Percentiles rank a stretch among this genome's conserved stretches.
These are phyloP conservation scores for Capsella bursapastoris DNA, from an alignment of 345 rosid genomes.

Conservation along the genomic window DNA sequence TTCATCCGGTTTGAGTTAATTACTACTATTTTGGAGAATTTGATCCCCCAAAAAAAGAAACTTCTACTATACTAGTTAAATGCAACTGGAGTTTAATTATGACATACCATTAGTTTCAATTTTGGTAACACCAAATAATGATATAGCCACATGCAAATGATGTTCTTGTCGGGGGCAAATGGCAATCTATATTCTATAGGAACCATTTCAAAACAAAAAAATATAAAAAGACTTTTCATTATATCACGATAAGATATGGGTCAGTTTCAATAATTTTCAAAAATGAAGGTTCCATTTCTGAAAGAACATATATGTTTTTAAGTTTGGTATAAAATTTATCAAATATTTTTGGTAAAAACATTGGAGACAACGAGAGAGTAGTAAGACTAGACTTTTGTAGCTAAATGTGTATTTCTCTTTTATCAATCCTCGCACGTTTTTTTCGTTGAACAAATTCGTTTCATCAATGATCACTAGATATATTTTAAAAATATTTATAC, in stretches of 20 bases:
- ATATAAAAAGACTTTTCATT: background rate
- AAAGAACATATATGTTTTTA: no score
- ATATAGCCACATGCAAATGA: background rate
- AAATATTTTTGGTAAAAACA: background rate
- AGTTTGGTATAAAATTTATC: background rate
- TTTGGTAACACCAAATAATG: background rate
- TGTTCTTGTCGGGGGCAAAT: background rate
- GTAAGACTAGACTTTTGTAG: background rate
- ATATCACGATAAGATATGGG: background rate
- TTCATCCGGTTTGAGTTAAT: background rate
- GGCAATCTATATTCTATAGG: background rate
- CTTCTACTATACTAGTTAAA: background rate
- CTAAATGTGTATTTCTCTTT: background rate
- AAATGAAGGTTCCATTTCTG: background rate
- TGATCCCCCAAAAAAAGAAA: background rate
- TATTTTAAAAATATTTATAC: background rate
- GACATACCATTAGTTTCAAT: background rate
- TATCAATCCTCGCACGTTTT: background rate
- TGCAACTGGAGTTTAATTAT: background rate
- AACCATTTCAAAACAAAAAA: background rate
- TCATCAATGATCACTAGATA: no score
- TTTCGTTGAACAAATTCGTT: no score
- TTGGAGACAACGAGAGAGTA: background rate
- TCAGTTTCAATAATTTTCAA: background rate
- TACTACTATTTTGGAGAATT: background rate